Conservation (phyloP, 208 protist genomes). For the Acanthamoeba healyi region DNA sequence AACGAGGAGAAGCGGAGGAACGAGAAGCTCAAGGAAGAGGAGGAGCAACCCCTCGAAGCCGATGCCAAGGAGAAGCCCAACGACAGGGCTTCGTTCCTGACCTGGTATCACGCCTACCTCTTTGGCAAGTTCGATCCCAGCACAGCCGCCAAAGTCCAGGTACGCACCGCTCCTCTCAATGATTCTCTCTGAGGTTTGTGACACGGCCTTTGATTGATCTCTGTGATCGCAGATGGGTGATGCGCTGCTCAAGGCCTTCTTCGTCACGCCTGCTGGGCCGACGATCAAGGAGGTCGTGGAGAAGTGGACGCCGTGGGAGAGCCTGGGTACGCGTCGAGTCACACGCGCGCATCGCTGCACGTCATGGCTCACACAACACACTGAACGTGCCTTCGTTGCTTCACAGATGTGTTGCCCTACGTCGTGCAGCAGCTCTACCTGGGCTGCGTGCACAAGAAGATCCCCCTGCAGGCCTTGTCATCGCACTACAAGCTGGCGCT, state of each 20-base stretch:
- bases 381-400: neutral
- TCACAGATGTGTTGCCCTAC: neutral
- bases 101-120: neutral
- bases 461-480: neutral
- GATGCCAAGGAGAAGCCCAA: neutral
- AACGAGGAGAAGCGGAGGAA: neutral
- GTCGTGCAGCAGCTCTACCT: conserved; percentile 15
- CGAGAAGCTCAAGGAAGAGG: neutral
- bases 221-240: neutral
- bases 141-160: neutral
- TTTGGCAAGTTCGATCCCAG: conserved; percentile 13
- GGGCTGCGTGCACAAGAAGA: conserved; percentile 12
- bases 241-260: neutral
- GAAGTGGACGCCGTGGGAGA: neutral
- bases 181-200: too few species aligned
- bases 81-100: neutral
- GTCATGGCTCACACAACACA: too few species aligned
- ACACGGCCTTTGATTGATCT: neutral
- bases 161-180: neutral
- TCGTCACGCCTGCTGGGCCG: neutral
- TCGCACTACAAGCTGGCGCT: neutral
- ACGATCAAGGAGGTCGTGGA: neutral
- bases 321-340: neutral
- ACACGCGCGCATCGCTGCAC: too few species aligned
- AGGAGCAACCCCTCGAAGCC: neutral